These are phyloP conservation scores for Spizellomyces sp. DNA, from an alignment of 192 early-diverging fungal genomes.

Conservation along the genomic window DNA sequence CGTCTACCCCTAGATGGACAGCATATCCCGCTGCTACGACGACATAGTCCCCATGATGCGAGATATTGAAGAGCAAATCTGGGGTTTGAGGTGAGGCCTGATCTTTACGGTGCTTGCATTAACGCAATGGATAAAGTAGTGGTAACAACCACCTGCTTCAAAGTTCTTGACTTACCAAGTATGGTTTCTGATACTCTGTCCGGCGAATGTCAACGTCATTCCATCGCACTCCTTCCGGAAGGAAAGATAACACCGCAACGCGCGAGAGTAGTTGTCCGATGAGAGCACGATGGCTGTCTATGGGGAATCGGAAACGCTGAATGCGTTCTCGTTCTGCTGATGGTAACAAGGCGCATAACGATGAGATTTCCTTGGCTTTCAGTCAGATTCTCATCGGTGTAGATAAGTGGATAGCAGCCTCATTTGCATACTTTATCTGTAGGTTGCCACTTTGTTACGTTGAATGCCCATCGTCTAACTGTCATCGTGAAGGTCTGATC, in stretches of 20 bases:
- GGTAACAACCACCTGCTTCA: neutral
- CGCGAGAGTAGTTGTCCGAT: constrained; percentile 29
- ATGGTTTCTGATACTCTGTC: constrained; percentile 20
- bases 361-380: no score
- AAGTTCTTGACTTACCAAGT: constrained; percentile 12
- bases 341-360: neutral
- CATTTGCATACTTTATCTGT: neutral
- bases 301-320: constrained; percentile 16
- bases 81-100: constrained; percentile 7
- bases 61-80: constrained; percentile 52
- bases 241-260: constrained; percentile 1
- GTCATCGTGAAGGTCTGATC: no score
- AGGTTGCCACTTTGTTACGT: constrained; percentile 21
- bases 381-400: no score
- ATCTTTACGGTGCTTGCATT: neutral
- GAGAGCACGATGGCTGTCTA: constrained; percentile 23
- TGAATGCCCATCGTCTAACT: constrained; percentile 16
- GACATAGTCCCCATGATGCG: constrained; percentile 65
- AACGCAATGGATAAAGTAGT: neutral
- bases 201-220: constrained; percentile 8
- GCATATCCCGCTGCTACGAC: constrained; percentile 45
- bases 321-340: constrained; percentile 24
- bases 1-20: constrained; percentile 51
- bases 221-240: neutral
- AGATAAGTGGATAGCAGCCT: no score